A percentile compares a stretch with the other conserved stretches of the same genome.
These are phyloP conservation scores for Jatropha podagrica DNA, from an alignment of 441 rosid genomes.

Conservation along the genomic window DNA sequence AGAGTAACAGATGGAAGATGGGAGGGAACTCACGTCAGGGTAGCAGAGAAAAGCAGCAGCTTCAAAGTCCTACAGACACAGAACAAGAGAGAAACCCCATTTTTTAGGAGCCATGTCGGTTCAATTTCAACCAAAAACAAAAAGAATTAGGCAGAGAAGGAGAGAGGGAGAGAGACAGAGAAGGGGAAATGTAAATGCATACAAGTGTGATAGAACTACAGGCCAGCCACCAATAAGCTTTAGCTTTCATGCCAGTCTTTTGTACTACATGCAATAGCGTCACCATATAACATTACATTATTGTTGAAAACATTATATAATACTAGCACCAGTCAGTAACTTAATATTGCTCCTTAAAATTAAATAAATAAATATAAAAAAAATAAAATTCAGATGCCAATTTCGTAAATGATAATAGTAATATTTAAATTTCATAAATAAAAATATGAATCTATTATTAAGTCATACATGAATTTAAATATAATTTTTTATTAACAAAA, in stretches of 20 bases:
- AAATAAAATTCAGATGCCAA: too few relatives aligned
- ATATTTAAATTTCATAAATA: too few relatives aligned
- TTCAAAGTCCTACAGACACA: slow-evolving; percentile 24
- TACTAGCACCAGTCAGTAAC: too few relatives aligned
- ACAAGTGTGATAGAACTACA: slow-evolving; percentile 10
- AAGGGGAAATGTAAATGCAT: neutral
- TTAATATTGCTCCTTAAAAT: too few relatives aligned
- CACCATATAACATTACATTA: neutral
- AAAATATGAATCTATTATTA: too few relatives aligned
- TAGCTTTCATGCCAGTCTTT: slow-evolving; percentile 14
- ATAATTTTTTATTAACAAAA: too few relatives aligned
- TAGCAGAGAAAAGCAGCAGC: neutral
- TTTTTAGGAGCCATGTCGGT: slow-evolving; percentile 70
- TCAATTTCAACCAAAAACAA: slow-evolving; percentile 39
- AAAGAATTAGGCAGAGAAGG: slow-evolving; percentile 16
- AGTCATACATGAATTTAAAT: too few relatives aligned
- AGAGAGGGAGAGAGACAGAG: slow-evolving; percentile 14
- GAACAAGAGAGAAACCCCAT: slow-evolving; percentile 53
- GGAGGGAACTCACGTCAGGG: neutral
- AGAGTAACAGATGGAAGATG: neutral
- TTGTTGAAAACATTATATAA: neutral
- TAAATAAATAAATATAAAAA: too few relatives aligned
- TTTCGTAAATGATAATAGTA: too few relatives aligned
- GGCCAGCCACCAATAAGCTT: slow-evolving; percentile 20
- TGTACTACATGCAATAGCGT: slow-evolving; percentile 1